Base-by-base conservation (phyloP, 2,329 filamentous ascomycete genomes). In the Talaromyces sp. region DNA sequence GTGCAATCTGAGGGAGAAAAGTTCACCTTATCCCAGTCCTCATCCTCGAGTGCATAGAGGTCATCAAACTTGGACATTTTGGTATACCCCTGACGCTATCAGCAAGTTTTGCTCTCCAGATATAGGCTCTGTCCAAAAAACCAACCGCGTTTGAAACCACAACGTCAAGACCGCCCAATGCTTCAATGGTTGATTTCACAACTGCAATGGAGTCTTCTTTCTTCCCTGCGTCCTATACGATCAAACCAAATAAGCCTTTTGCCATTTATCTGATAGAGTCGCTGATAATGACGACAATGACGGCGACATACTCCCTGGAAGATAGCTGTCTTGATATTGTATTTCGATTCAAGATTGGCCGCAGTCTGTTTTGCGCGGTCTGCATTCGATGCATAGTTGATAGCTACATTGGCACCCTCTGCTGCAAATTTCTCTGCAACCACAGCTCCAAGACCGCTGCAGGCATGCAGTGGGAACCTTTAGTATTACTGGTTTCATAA, bases 61-160 rank as follows among this genome's bases (percentile, higher is more conserved):
- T 88, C 83, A 19, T 71, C 75, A 68, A 86, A 88, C 2, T 77
- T 75, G 27, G 80, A 77, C 64, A 87, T 82, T 63, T 82, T 82
- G 0, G 86, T 88, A 82, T 84, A 88, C 26, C 85, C 86, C 82
- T 84, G 38, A 26, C 17, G 9, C 4, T 52, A 26, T 60, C 24
- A 59, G 35, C 21, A 13, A 14, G 2, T 19, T 29, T 38, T 6
- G 9, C 2, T 17, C 10, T 17, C 10, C 11, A 49, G 14, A 49
- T 31, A 49, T 31, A 32, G 17, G 43, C 24, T 38, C 10, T 41
- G 38, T 26, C 29, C 21, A 43, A 49, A 43, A 49, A 41, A 62
- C 79, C 53, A 68, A 86, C 83, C 19, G 88, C 89, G 72, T 95
- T 95, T 2, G 88, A 89, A 67, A 93, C 84, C 52, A 95, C 79